A percentile compares a stretch with the other conserved stretches of the same genome.
These are phyloP conservation scores for Heracleum sosnowskyi DNA, from an alignment of 129 eudicot species.

Conservation along the genomic window DNA sequence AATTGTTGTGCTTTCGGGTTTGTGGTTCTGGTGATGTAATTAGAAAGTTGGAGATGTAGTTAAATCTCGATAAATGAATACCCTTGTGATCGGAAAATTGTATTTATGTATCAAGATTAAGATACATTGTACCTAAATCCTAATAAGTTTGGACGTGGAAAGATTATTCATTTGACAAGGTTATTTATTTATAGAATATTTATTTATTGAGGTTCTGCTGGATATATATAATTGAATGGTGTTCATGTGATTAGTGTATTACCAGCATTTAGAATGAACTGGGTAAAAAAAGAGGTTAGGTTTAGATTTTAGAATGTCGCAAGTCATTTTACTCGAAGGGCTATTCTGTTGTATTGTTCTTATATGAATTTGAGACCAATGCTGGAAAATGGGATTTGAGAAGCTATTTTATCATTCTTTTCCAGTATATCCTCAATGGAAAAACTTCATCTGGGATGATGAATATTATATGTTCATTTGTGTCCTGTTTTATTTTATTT, in stretches of 20 bases:
- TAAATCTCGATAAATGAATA: too few species aligned
- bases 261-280: background rate
- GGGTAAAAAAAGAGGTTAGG: background rate
- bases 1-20: background rate
- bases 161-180: too few species aligned
- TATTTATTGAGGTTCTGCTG: too few species aligned
- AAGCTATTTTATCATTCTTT: background rate
- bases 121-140: too few species aligned
- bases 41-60: too few species aligned
- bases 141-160: too few species aligned
- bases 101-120: too few species aligned
- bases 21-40: background rate
- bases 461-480: background rate
- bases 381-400: background rate
- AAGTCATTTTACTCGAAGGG: background rate
- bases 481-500: background rate
- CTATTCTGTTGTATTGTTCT: background rate
- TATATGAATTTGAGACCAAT: background rate
- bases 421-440: background rate
- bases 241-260: too few species aligned
- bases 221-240: background rate
- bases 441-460: background rate
- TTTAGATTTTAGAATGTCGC: background rate
- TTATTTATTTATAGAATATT: too few species aligned
- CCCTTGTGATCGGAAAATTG: too few species aligned